Percentiles rank a stretch among this genome's conserved stretches.
These are phyloP conservation scores for Rhypophila decipiens DNA, from an alignment of 495 filamentous ascomycete species.

Conservation along the genomic window DNA sequence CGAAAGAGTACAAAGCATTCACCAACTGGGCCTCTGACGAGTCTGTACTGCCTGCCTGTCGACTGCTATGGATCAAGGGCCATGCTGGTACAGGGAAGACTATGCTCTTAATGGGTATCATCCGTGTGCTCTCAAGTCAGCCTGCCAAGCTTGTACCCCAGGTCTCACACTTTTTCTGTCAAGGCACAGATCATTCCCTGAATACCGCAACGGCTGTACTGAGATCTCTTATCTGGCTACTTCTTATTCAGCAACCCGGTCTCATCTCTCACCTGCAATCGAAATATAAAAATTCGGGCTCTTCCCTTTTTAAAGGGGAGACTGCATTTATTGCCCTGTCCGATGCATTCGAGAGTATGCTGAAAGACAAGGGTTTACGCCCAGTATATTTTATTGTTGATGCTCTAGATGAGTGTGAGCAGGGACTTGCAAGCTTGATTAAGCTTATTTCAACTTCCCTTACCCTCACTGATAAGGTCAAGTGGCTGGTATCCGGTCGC, in stretches of 20 bases:
- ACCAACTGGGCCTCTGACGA: constrained; percentile 19
- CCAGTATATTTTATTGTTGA: constrained; percentile 30
- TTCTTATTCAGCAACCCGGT: constrained; percentile 24
- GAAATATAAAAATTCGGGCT: constrained; percentile 17
- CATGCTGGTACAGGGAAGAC: constrained; percentile 43
- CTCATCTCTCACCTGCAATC: constrained; percentile 30
- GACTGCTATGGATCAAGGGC: constrained; percentile 36
- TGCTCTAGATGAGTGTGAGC: constrained; percentile 35
- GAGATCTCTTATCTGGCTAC: constrained; percentile 25
- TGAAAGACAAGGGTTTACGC: constrained; percentile 23
- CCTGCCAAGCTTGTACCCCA: constrained; percentile 2
- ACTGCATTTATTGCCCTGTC: constrained; percentile 29
- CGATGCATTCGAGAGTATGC: constrained; percentile 27
- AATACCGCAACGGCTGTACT: constrained; percentile 28
- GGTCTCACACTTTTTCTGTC: constrained; percentile 33
- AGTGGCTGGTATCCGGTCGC: constrained; percentile 29
- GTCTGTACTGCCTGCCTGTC: constrained; percentile 26
- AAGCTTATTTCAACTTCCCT: constrained; percentile 14
- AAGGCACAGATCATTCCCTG: constrained; percentile 24
- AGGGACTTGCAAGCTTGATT: no score
- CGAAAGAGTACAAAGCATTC: constrained; percentile 29
- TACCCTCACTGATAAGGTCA: constrained; percentile 16
- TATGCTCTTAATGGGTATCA: constrained; percentile 42
- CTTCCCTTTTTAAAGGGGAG: constrained; percentile 26
- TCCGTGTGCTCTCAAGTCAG: constrained; percentile 23